Evolutionary conservation across 164 flowering plant species (phyloP).

Genomic region (Buxus sempervirens): DNA sequence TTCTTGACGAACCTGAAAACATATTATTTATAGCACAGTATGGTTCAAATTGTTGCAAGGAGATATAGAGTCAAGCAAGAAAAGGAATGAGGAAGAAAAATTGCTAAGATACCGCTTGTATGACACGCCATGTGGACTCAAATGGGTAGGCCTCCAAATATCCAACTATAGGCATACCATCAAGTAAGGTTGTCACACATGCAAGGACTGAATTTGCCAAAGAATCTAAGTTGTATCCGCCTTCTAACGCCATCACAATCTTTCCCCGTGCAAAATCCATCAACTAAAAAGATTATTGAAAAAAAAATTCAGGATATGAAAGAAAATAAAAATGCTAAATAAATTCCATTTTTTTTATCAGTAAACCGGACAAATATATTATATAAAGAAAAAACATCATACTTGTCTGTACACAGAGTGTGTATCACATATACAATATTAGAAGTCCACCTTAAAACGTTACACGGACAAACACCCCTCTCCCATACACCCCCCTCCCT

Average conservation of each 20-base stretch:
- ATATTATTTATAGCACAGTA: slow-evolving; percentile 4
- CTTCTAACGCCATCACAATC: slow-evolving; percentile 86
- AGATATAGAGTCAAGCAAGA: background rate
- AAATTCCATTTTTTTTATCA: no score
- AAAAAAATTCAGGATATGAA: background rate
- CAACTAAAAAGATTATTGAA: slow-evolving; percentile 45
- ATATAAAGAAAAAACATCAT: no score
- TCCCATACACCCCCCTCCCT: no score
- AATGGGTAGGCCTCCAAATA: slow-evolving; percentile 70
- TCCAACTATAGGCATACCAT: slow-evolving; percentile 46
- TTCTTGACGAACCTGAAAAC: slow-evolving; percentile 67
- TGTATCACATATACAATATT: no score
- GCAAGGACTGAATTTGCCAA: slow-evolving; percentile 77
- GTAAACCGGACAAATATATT: no score
- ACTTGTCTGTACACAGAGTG: no score
- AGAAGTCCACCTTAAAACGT: no score
- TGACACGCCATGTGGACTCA: slow-evolving; percentile 90
- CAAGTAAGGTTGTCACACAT: slow-evolving; percentile 73
- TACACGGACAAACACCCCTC: no score
- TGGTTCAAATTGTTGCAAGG: background rate
- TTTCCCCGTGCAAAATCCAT: slow-evolving; percentile 84
- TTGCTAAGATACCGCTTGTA: slow-evolving; percentile 51
- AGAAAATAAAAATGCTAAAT: no score
- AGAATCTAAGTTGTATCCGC: slow-evolving; percentile 91
- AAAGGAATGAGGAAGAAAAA: background rate